phyloP scores from a whole-genome alignment of 2,329 filamentous ascomycete genomes.

The Amesomyces nigricolor region DNA sequence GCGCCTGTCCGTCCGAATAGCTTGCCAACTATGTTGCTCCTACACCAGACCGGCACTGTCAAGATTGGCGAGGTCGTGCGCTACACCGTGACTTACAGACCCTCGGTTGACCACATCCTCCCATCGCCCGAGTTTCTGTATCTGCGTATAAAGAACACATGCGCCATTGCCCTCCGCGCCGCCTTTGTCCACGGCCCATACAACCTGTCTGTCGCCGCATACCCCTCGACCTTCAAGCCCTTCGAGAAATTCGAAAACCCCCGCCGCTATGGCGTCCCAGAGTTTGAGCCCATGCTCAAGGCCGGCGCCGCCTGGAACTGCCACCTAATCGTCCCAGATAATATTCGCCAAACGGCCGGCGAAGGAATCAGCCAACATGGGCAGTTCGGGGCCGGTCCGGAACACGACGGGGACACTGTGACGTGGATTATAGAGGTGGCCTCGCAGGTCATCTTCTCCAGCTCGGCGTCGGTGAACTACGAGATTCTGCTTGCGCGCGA shows the following conservation, averaged over 20 bases:
- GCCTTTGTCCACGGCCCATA: constrained; percentile 97
- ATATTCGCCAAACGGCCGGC: constrained; percentile 62
- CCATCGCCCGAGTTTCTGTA: constrained; percentile 76
- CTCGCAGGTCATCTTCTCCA: constrained; percentile 91
- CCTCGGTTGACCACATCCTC: constrained; percentile 80
- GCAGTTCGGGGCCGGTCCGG: constrained; percentile 41
- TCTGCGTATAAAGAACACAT: constrained; percentile 87
- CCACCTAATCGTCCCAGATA: constrained; percentile 71
- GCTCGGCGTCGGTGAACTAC: constrained; percentile 78
- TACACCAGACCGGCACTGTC: constrained; percentile 85
- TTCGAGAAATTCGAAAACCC: constrained; percentile 69
- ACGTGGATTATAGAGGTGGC: constrained; percentile 89
- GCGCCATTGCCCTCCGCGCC: constrained; percentile 81
- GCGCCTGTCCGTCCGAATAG: neutral
- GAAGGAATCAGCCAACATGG: constrained; percentile 45
- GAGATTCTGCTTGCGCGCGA: constrained; percentile 84
- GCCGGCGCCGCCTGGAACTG: constrained; percentile 84
- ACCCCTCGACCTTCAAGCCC: constrained; percentile 76
- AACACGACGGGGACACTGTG: constrained; percentile 51
- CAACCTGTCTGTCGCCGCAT: constrained; percentile 79
- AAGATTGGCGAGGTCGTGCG: constrained; percentile 93
- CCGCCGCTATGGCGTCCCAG: constrained; percentile 68
- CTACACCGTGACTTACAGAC: constrained; percentile 88
- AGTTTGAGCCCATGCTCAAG: constrained; percentile 95
- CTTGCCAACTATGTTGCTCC: constrained; percentile 64